A percentile compares a stretch with the other conserved stretches of the same genome.
Evolutionary conservation across 1,139 yeast genomes (phyloP).

Genomic region (Geotrichum bryndzae): DNA sequence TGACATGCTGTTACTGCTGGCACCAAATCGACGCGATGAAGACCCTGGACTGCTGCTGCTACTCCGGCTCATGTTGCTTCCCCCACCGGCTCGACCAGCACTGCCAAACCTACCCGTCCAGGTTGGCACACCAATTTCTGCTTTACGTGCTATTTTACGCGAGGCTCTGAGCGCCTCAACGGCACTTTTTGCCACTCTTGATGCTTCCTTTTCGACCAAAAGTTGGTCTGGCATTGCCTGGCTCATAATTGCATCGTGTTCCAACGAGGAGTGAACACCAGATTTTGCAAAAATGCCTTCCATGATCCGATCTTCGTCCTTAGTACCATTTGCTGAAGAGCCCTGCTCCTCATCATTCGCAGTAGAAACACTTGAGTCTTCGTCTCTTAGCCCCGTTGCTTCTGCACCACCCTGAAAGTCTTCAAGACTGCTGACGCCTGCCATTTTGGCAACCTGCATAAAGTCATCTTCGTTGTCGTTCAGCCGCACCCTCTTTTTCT

Average conservation of each 20-base stretch:
- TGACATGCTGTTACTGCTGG: constrained; percentile 17
- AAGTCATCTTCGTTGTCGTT: constrained; percentile 44
- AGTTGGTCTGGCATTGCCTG: constrained; percentile 49
- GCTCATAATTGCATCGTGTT: constrained; percentile 72
- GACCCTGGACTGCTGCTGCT: not conserved
- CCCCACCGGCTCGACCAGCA: constrained; percentile 54
- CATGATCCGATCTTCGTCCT: constrained; percentile 56
- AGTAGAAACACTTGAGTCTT: constrained; percentile 24
- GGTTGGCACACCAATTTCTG: constrained; percentile 78
- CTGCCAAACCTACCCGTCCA: constrained; percentile 93
- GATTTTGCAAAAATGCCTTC: constrained; percentile 66
- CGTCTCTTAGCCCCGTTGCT: constrained; percentile 26
- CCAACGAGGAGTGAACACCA: constrained; percentile 69
- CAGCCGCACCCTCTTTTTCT: constrained; percentile 21
- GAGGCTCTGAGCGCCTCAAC: constrained; percentile 67
- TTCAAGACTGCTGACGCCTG: constrained; percentile 53
- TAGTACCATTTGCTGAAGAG: not conserved
- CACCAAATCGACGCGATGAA: constrained; percentile 16
- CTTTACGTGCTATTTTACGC: constrained; percentile 54
- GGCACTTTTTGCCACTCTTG: constrained; percentile 69
- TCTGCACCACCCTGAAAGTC: constrained; percentile 43
- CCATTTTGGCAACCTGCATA: constrained; percentile 46
- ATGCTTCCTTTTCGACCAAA: constrained; percentile 70
- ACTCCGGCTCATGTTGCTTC: constrained; percentile 2
- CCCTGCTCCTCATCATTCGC: not conserved